These are phyloP conservation scores for Alternaria consortialis DNA, from an alignment of 2,329 filamentous ascomycete species.

Conservation along the genomic window DNA sequence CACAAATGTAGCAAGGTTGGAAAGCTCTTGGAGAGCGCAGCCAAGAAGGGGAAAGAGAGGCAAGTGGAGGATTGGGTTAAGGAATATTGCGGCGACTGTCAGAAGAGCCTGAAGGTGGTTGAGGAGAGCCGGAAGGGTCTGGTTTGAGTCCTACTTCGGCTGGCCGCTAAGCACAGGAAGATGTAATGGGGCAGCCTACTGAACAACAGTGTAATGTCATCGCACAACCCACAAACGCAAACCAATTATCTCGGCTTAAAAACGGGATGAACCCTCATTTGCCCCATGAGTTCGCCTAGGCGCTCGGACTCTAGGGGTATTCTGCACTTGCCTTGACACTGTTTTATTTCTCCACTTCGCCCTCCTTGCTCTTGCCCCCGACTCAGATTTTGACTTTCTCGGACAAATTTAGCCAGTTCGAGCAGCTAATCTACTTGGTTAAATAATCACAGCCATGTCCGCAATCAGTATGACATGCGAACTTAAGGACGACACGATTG, in stretches of 20 bases:
- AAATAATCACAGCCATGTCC: not conserved
- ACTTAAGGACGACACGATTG: not conserved
- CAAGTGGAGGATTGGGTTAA: conserved; percentile 66
- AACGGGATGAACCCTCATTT: not conserved
- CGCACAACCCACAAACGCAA: not conserved
- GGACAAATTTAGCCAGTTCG: not conserved
- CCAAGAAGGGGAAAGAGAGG: conserved; percentile 51
- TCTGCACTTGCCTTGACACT: not conserved
- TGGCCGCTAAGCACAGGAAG: not conserved
- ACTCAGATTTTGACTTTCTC: not conserved
- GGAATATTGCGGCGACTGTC: conserved; percentile 71
- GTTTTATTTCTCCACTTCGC: not conserved
- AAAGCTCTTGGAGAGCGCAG: conserved; percentile 52
- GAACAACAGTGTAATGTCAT: not conserved
- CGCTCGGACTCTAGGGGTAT: not conserved
- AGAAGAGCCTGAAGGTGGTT: conserved; percentile 36
- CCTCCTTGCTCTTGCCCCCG: not conserved
- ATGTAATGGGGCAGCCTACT: not conserved
- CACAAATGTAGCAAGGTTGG: conserved; percentile 73
- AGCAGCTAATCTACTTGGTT: not conserved
- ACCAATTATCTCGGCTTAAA: not conserved
- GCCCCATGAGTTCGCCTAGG: not conserved
- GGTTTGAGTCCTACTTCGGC: conserved; percentile 11
- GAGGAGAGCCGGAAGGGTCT: conserved; percentile 15
- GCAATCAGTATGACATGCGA: not conserved